Base-by-base conservation (phyloP, 108 stramenopile genomes). In the Pseudonitzschia pungens region DNA sequence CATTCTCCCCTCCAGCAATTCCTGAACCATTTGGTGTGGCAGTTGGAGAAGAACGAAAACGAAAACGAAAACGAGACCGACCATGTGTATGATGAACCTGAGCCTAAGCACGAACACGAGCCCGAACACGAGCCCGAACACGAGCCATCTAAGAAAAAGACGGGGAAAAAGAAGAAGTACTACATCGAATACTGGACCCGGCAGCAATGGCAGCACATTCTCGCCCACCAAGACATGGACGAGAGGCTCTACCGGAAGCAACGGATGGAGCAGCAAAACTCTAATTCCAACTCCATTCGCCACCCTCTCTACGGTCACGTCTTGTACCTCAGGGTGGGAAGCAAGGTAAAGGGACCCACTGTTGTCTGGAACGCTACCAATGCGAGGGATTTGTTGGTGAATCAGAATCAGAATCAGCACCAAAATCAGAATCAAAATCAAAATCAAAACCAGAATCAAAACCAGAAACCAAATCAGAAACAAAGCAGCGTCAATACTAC, bases 141-240 rank as follows among this genome's bases (percentile, higher is more conserved):
- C 9, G 42, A 6, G 11, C 42, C 42, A 11, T 11, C 11, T 43
- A 11, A 43, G 42, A 43, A 6, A 6, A 59, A 40, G 16, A 56
- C 56, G 6, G 57, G 22, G 4, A 54, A 22, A 31, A 28, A 69
- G 0, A 45, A 51, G 27, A 44, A 26, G 18, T 71, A 71, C 41
- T 52, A 55, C 33, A 85, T 88, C 28, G 87, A 88, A 50, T 88
- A 85, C 63, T 88, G 87, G 87, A 77, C 80, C 8, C 74, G 87
- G 18, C 72, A 75, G 21, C 79, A 86, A 64, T 88, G 85, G 85
- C 68, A 77, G 16, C 82, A 80, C 63, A 84, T 84, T 22, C 77
- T 82, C 56, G 83, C 83, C 20, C 87, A 88, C 52, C 77, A 83
- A n/a, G 87, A 88, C 76, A 83, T 88, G 24, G 87, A 88, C 69